These are phyloP conservation scores for Sugiyamaella pinicola DNA, from an alignment of 1,139 yeast species.

Conservation along the genomic window DNA sequence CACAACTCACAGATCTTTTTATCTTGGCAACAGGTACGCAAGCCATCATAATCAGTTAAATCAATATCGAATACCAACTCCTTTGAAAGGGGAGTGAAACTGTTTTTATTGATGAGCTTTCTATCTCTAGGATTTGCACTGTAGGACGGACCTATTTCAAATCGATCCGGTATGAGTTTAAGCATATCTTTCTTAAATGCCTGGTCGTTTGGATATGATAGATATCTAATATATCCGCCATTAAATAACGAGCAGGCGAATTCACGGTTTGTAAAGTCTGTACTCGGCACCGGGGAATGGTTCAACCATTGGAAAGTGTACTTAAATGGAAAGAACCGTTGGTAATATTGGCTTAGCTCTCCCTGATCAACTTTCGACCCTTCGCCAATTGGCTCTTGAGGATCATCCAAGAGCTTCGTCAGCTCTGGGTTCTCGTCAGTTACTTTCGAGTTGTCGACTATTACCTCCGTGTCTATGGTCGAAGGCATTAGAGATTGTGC, in stretches of 20 bases:
- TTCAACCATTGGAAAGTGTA: constrained; percentile 83
- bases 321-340: constrained; percentile 61
- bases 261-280: constrained; percentile 78
- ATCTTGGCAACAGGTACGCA: constrained; percentile 90
- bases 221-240: constrained; percentile 82
- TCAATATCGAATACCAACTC: constrained; percentile 96
- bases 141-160: constrained; percentile 94
- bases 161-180: constrained; percentile 79
- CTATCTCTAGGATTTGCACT: constrained; percentile 83
- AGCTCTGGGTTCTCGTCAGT: too few species aligned
- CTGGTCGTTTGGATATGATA: constrained; percentile 64
- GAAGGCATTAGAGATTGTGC: too few species aligned
- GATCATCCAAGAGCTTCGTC: background rate
- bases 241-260: constrained; percentile 87
- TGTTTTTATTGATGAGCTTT: constrained; percentile 69
- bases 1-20: constrained; percentile 85
- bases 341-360: constrained; percentile 54
- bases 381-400: background rate
- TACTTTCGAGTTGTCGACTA: too few species aligned
- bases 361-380: constrained; percentile 24
- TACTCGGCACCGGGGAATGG: constrained; percentile 71
- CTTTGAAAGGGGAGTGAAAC: constrained; percentile 78
- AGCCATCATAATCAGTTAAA: constrained; percentile 92
- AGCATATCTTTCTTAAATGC: constrained; percentile 79
- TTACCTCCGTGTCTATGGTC: too few species aligned